Percentiles rank a stretch among this genome's conserved stretches.
These are phyloP conservation scores for Glonium stellatum DNA, from an alignment of 495 filamentous ascomycete genomes.

Conservation along the genomic window DNA sequence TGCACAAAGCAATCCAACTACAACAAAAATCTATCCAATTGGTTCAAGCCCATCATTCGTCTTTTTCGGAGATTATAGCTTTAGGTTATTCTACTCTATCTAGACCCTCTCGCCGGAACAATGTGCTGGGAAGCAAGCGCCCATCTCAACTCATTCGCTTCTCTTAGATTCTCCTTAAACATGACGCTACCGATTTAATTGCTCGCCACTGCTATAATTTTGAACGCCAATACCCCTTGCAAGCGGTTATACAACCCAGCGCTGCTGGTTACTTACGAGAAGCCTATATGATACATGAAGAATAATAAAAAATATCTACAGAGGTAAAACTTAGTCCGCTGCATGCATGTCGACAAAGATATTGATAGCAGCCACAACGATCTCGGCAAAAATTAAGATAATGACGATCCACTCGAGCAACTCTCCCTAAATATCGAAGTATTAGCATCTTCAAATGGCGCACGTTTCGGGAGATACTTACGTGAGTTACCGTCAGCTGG, in stretches of 20 bases:
- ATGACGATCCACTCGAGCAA: conserved; percentile 57
- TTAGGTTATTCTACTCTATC: too few relatives aligned
- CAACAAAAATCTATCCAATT: too few relatives aligned
- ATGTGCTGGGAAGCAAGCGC: too few relatives aligned
- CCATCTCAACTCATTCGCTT: too few relatives aligned
- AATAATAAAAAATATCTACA: background rate
- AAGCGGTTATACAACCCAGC: background rate
- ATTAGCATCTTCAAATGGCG: background rate
- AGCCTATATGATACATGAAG: background rate
- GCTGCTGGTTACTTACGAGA: too few relatives aligned
- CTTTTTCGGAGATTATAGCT: too few relatives aligned
- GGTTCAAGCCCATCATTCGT: too few relatives aligned
- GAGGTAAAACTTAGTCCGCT: conserved; percentile 38
- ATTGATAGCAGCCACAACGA: conserved; percentile 89
- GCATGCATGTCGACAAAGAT: conserved; percentile 93
- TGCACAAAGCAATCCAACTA: background rate
- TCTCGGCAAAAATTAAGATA: conserved; percentile 90
- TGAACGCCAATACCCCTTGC: background rate
- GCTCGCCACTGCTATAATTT: background rate
- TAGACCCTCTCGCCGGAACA: too few relatives aligned
- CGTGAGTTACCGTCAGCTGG: conserved; percentile 88
- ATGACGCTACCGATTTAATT: too few relatives aligned
- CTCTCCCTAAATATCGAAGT: conserved; percentile 16
- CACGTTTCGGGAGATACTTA: conserved; percentile 8
- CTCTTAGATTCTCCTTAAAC: background rate